Conservation (phyloP, 2,329 filamentous ascomycete species). For the Aspergillus carbonarius region DNA sequence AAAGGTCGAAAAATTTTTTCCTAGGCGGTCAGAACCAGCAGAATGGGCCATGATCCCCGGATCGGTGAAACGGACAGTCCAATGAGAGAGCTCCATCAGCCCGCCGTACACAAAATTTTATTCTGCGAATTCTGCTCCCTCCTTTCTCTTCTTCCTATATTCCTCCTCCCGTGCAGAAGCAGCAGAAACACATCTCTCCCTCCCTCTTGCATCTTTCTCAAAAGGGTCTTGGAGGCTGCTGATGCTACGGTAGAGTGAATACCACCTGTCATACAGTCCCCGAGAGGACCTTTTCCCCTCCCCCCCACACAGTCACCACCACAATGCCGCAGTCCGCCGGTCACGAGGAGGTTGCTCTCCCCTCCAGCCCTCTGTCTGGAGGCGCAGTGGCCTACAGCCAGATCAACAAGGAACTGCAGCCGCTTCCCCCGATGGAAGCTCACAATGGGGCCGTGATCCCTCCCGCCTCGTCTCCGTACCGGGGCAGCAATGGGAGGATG, state of each 20-base stretch:
- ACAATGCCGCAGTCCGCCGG: constrained; percentile 33
- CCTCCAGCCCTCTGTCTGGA: constrained; percentile 42
- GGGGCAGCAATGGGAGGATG: constrained; percentile 56
- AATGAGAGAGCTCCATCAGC: constrained; percentile 22
- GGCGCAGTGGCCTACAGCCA: constrained; percentile 41
- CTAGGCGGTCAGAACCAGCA: constrained; percentile 20
- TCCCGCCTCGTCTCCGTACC: constrained; percentile 63
- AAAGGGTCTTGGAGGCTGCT: constrained; percentile 33
- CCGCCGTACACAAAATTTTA: constrained; percentile 28
- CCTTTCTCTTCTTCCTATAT: constrained; percentile 24
- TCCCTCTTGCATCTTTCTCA: constrained; percentile 14
- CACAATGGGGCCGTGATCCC: constrained; percentile 42
- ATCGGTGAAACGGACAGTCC: constrained; percentile 22
- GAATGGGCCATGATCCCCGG: constrained; percentile 17
- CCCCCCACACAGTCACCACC: constrained; percentile 24
- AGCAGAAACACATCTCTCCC: constrained; percentile 21
- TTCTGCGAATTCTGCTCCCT: constrained; percentile 21
- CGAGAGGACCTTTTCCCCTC: constrained; percentile 37
- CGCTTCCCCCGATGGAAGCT: constrained; percentile 30
- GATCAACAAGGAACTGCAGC: constrained; percentile 32
- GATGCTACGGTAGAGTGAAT: constrained; percentile 42
- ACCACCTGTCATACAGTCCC: constrained; percentile 33
- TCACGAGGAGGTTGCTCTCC: constrained; percentile 33
- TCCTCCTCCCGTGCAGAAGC: constrained; percentile 30
- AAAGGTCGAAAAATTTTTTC: constrained; percentile 16